Percentiles rank a stretch among this genome's conserved stretches.
These are phyloP conservation scores for Colletotrichum sp. DNA, from an alignment of 2,329 filamentous ascomycete genomes.

Conservation along the genomic window DNA sequence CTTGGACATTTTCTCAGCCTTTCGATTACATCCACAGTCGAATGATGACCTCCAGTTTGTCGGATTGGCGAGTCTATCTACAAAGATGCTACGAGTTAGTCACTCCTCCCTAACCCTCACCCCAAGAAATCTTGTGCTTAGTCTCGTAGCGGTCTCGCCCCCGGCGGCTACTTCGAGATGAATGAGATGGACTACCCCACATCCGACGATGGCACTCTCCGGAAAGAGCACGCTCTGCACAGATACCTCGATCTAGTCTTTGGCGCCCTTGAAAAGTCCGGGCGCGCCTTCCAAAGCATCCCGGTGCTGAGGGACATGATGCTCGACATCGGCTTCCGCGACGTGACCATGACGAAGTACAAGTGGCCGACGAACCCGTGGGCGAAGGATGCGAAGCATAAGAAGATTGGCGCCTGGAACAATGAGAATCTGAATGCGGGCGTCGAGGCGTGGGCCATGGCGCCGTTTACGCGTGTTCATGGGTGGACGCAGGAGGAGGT, in stretches of 20 bases:
- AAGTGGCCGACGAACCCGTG: background rate
- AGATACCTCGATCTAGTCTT: background rate
- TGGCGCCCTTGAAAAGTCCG: background rate
- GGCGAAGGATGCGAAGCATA: background rate
- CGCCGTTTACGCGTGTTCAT: background rate
- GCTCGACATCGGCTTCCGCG: background rate
- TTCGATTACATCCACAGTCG: conserved; percentile 30
- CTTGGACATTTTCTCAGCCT: conserved; percentile 39
- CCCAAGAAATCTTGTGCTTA: fast-evolving
- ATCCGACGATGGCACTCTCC: background rate
- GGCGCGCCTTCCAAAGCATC: background rate
- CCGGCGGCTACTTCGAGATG: background rate
- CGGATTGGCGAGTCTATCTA: conserved; percentile 25
- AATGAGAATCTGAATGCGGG: background rate
- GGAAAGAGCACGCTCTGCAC: background rate
- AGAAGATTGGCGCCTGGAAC: background rate
- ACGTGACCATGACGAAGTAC: background rate
- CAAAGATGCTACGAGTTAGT: conserved; percentile 34
- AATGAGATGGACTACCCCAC: background rate
- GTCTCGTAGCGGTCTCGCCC: background rate
- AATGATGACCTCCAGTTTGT: conserved; percentile 32
- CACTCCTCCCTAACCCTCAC: background rate
- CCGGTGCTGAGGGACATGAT: background rate
- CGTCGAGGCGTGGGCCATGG: background rate
- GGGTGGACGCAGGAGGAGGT: background rate